Percentiles rank a stretch among this genome's conserved stretches.
These are phyloP conservation scores for Penstemon newberryi DNA, from an alignment of 257 asterid genomes.

Conservation along the genomic window DNA sequence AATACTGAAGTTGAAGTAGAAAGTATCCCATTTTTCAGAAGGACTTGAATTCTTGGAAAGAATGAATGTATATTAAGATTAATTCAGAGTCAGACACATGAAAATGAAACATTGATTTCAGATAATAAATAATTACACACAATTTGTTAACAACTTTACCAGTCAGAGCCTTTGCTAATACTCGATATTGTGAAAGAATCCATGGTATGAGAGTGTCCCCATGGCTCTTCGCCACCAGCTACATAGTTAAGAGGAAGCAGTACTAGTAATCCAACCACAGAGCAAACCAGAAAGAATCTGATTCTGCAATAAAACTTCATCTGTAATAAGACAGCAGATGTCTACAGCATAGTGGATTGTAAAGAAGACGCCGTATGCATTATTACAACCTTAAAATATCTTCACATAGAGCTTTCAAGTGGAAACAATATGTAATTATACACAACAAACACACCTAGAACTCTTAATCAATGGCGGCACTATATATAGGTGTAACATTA, in stretches of 20 bases:
- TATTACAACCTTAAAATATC: too few relatives aligned
- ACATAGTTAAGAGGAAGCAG: conserved; percentile 75
- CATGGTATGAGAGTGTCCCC: conserved; percentile 48
- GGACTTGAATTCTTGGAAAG: too few relatives aligned
- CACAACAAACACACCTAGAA: too few relatives aligned
- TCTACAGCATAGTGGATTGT: too few relatives aligned
- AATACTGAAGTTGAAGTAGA: too few relatives aligned
- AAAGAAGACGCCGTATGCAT: too few relatives aligned
- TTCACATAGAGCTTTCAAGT: too few relatives aligned
- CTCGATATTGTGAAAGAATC: conserved; percentile 84
- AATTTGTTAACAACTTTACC: conserved; percentile 39
- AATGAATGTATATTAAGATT: too few relatives aligned
- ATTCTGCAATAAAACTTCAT: conserved; percentile 58
- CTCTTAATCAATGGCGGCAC: too few relatives aligned
- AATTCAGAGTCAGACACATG: not conserved
- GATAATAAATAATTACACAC: not conserved
- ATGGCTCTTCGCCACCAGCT: conserved; percentile 45
- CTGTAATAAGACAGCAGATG: conserved; percentile 18
- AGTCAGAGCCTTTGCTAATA: conserved; percentile 67
- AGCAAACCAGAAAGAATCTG: conserved; percentile 70
- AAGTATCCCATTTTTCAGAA: too few relatives aligned
- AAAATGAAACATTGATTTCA: not conserved
- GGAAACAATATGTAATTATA: too few relatives aligned
- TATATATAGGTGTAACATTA: too few relatives aligned
- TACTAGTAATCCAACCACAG: conserved; percentile 61